Conservation (phyloP, 2,329 filamentous ascomycete species). For the Colletotrichum lupini region DNA sequence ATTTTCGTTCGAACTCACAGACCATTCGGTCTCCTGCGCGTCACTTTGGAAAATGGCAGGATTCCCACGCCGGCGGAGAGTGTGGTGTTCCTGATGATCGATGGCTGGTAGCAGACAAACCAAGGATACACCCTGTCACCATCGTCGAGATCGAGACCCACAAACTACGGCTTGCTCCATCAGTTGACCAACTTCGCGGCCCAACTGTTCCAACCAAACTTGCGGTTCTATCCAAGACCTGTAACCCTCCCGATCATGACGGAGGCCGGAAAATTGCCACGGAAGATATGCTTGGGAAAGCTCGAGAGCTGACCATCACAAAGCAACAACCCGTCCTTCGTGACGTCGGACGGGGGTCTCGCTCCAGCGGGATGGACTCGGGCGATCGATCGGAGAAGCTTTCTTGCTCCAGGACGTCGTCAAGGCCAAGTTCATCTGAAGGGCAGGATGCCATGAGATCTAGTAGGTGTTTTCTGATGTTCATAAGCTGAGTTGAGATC, state of each 20-base stretch:
- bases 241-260: slow-evolving; percentile 4
- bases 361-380: slow-evolving; percentile 20
- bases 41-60: background rate
- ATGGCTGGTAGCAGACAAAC: slow-evolving; percentile 19
- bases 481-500: background rate
- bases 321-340: slow-evolving; percentile 27
- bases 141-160: slow-evolving; percentile 25
- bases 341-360: slow-evolving; percentile 18
- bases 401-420: slow-evolving; percentile 6
- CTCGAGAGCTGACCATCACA: slow-evolving; percentile 27
- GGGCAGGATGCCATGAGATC: background rate
- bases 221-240: background rate
- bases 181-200: slow-evolving; percentile 27
- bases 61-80: slow-evolving; percentile 7
- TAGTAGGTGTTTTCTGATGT: slow-evolving; percentile 3
- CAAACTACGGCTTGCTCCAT: slow-evolving; percentile 28
- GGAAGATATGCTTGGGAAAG: slow-evolving; percentile 20
- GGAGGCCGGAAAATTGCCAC: background rate
- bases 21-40: slow-evolving; percentile 5
- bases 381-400: slow-evolving; percentile 13
- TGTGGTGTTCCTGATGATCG: slow-evolving; percentile 18
- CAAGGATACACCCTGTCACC: slow-evolving; percentile 34
- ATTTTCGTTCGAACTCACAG: slow-evolving; percentile 3
- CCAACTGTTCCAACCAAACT: slow-evolving; percentile 4
- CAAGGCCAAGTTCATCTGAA: background rate